Evolutionary conservation across 1,284 basidiomycete genomes (phyloP).

Genomic region (Ceratobasidium sp.): DNA sequence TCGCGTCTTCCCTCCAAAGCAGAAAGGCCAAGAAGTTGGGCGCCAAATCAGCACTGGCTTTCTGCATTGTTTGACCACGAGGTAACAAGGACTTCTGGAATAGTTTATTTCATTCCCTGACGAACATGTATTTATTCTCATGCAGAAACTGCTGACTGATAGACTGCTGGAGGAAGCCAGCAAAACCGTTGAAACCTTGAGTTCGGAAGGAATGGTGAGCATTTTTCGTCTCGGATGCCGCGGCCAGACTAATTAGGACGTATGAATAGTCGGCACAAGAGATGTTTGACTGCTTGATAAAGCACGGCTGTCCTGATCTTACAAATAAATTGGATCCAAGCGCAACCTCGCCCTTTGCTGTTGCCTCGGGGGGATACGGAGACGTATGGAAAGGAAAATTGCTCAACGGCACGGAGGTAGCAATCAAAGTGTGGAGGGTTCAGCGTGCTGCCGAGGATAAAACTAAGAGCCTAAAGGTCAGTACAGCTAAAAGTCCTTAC

Average conservation of each 20-base stretch:
- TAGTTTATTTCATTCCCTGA: background rate
- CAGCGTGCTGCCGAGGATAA: background rate
- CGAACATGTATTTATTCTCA: background rate
- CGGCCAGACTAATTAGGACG: background rate
- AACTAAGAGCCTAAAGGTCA: background rate
- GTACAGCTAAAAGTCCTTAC: background rate
- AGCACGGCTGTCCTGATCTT: slow-evolving; percentile 3
- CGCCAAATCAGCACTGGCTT: too few relatives aligned
- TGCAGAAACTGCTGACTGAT: background rate
- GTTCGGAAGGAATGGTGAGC: background rate
- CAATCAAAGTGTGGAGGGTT: background rate
- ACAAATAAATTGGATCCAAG: background rate
- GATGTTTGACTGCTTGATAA: background rate
- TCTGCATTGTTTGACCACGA: too few relatives aligned
- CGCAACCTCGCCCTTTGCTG: background rate
- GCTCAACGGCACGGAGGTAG: background rate
- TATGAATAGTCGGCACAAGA: background rate
- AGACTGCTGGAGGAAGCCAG: background rate
- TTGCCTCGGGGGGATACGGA: slow-evolving; percentile 1
- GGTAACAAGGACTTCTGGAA: background rate
- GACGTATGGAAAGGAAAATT: slow-evolving; percentile 12
- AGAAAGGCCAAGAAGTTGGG: too few relatives aligned
- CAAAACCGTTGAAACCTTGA: background rate
- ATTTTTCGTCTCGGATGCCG: background rate
- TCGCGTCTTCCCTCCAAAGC: too few relatives aligned